Evolutionary conservation across 768 basidiomycete genomes (phyloP).

Genomic region (Xerocomellus intermedius): DNA sequence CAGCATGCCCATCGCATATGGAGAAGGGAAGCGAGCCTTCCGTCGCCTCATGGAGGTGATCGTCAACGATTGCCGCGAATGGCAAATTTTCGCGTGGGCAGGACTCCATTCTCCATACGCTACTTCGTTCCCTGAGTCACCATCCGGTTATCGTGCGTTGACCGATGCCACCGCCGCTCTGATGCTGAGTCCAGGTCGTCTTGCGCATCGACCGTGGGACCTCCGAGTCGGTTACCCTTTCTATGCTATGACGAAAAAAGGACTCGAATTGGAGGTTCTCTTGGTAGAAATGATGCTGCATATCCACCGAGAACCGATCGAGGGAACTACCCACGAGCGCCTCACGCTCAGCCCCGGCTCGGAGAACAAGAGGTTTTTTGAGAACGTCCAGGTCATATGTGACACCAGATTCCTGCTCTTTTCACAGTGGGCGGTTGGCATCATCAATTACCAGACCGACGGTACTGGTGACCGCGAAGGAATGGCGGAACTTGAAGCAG

Average conservation of each 20-base stretch:
- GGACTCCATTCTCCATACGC: slow-evolving; percentile 22
- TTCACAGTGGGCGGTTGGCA: slow-evolving; percentile 25
- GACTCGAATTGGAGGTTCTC: slow-evolving; percentile 19
- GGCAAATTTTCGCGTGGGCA: slow-evolving; percentile 22
- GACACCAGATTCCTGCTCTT: slow-evolving; percentile 20
- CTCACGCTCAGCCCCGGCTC: slow-evolving; percentile 15
- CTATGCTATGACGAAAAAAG: slow-evolving; percentile 24
- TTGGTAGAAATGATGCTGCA: slow-evolving; percentile 26
- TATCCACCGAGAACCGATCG: slow-evolving; percentile 11
- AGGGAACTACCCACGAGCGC: slow-evolving; percentile 8
- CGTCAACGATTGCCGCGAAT: slow-evolving; percentile 18
- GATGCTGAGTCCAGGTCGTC: neutral
- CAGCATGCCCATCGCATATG: slow-evolving; percentile 24
- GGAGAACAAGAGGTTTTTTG: slow-evolving; percentile 14
- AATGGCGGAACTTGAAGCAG: slow-evolving; percentile 11
- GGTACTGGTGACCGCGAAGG: slow-evolving; percentile 10
- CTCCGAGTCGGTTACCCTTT: slow-evolving; percentile 17
- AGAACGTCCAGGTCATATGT: slow-evolving; percentile 13
- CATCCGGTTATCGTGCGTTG: slow-evolving; percentile 17
- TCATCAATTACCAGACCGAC: slow-evolving; percentile 25
- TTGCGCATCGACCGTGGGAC: slow-evolving; percentile 10
- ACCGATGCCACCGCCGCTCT: neutral
- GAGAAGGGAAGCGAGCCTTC: slow-evolving; percentile 26
- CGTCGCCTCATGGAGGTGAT: slow-evolving; percentile 25
- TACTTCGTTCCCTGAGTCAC: slow-evolving; percentile 19